A percentile compares a stretch with the other conserved stretches of the same genome.
Evolutionary conservation across 2,329 filamentous ascomycete species (phyloP).

Genomic region (Colletotrichum sp.): DNA sequence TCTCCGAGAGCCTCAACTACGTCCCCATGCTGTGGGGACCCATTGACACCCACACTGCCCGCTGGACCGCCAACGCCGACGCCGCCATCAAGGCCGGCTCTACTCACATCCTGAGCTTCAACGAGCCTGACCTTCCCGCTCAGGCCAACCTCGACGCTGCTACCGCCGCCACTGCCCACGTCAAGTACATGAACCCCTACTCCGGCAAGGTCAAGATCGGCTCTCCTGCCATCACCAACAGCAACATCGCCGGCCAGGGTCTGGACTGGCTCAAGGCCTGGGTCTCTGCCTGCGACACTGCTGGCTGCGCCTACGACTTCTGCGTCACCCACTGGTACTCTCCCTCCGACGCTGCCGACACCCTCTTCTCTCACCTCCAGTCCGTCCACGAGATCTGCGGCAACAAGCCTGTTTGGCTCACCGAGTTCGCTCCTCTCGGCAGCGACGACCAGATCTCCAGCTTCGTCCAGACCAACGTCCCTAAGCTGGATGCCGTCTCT

Average conservation of each 20-base stretch:
- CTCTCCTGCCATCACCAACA: conserved; percentile 68
- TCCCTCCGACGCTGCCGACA: conserved; percentile 45
- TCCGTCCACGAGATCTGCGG: conserved; percentile 49
- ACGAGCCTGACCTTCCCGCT: conserved; percentile 69
- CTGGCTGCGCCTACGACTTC: conserved; percentile 62
- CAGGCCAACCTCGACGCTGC: conserved; percentile 64
- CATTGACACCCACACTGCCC: conserved; percentile 42
- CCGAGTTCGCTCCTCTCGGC: conserved; percentile 65
- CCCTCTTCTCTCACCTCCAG: conserved; percentile 60
- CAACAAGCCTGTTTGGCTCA: conserved; percentile 63
- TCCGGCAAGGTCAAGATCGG: conserved; percentile 58
- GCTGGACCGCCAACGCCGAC: conserved; percentile 57
- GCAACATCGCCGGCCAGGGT: conserved; percentile 52
- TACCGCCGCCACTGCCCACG: conserved; percentile 58
- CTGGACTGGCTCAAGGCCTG: conserved; percentile 61
- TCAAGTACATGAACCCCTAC: conserved; percentile 60
- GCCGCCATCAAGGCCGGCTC: conserved; percentile 58
- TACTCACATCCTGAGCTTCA: conserved; percentile 69
- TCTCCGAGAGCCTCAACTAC: conserved; percentile 55
- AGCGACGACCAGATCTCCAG: conserved; percentile 43
- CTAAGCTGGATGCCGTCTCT: conserved; percentile 51
- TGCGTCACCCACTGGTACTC: conserved; percentile 71
- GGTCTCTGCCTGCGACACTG: conserved; percentile 52
- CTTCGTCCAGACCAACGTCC: conserved; percentile 57
- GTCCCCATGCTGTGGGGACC: conserved; percentile 73